Evolutionary conservation across 2,329 filamentous ascomycete genomes (phyloP).

Genomic region (Diaporthe vaccinii): DNA sequence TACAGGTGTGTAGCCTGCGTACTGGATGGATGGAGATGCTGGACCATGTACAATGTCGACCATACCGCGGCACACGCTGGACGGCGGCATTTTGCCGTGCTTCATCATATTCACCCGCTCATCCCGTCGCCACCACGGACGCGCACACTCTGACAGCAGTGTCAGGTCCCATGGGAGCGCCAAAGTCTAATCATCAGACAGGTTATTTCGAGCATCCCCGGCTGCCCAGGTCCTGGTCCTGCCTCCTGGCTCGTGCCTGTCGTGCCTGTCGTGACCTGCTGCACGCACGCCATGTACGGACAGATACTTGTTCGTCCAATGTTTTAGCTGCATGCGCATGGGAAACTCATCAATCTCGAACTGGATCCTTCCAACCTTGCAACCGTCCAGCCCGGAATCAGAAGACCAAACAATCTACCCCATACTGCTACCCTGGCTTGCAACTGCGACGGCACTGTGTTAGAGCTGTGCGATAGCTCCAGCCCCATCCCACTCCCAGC

Average conservation of each 20-base stretch:
- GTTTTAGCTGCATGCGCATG: conserved; percentile 4
- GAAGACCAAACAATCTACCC: conserved; percentile 23
- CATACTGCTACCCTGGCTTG: conserved; percentile 28
- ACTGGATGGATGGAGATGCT: background rate
- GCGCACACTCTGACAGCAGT: conserved; percentile 11
- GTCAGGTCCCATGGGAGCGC: conserved; percentile 9
- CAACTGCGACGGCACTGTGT: background rate
- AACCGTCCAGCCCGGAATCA: conserved; percentile 7
- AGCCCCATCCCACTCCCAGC: conserved; percentile 20
- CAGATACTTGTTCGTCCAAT: conserved; percentile 29
- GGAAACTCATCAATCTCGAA: conserved; percentile 34
- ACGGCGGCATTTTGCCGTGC: background rate
- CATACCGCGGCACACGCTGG: background rate
- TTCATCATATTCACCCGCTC: background rate
- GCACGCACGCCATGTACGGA: background rate
- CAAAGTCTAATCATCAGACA: conserved; percentile 25
- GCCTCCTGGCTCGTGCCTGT: background rate
- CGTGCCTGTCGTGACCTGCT: background rate
- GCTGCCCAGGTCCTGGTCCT: conserved; percentile 10
- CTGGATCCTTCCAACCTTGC: conserved; percentile 25
- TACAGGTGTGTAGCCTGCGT: background rate
- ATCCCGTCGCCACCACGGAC: background rate
- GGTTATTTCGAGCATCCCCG: conserved; percentile 28
- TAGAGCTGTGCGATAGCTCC: conserved; percentile 15
- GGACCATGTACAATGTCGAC: background rate